phyloP scores from a whole-genome alignment of 192 early-diverging fungal genomes.

The Thamnidium elegans region DNA sequence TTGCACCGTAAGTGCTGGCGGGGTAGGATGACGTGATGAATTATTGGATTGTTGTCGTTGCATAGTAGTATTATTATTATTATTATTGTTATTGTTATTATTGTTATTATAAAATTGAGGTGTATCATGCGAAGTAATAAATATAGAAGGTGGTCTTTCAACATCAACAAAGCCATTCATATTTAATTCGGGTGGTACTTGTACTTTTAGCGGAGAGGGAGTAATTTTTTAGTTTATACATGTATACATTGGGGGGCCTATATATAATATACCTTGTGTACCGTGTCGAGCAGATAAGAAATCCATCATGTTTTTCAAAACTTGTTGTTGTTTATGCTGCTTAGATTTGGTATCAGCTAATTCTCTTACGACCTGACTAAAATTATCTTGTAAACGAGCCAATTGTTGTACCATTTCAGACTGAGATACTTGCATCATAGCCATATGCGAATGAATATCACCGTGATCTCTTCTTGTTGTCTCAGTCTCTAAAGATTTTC shows the following conservation, averaged over 20 bases:
- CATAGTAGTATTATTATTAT: too few species aligned
- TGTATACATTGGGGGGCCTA: too few species aligned
- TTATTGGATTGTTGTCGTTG: constrained; percentile 8
- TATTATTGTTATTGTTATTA: too few species aligned
- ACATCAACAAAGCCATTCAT: not conserved
- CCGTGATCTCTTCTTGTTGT: constrained; percentile 57
- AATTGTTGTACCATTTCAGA: constrained; percentile 70
- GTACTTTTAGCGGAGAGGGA: too few species aligned
- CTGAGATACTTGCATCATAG: constrained; percentile 76
- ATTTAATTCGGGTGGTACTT: constrained; percentile 12
- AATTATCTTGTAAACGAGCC: constrained; percentile 67
- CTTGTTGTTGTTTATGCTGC: constrained; percentile 62
- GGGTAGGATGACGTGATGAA: constrained; percentile 15
- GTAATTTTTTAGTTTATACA: too few species aligned
- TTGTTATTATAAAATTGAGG: too few species aligned
- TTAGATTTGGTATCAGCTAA: constrained; percentile 66
- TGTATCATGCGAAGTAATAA: constrained; percentile 55
- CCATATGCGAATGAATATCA: constrained; percentile 72
- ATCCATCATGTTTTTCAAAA: constrained; percentile 66
- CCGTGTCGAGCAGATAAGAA: constrained; percentile 35
- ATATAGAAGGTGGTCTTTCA: constrained; percentile 42
- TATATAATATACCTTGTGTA: not conserved
- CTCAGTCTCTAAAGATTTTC: constrained; percentile 86
- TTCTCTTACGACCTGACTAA: constrained; percentile 67
- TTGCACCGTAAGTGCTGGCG: constrained; percentile 33